A percentile compares a stretch with the other conserved stretches of the same genome.
These are phyloP conservation scores for Cerrena zonata DNA, from an alignment of 1,284 basidiomycete genomes.

Conservation along the genomic window DNA sequence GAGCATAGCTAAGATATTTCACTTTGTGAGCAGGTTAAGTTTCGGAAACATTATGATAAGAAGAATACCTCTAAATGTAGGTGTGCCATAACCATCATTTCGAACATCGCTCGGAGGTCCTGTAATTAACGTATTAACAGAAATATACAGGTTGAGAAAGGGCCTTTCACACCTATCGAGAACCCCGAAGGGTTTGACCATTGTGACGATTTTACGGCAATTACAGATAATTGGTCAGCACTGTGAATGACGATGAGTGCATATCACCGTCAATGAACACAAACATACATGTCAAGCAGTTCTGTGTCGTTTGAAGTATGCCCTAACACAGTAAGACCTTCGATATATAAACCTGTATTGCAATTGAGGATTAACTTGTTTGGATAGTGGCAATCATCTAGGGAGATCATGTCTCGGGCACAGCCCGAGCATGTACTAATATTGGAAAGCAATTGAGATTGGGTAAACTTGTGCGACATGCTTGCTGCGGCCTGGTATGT, in stretches of 20 bases:
- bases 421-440: no score
- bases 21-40: no score
- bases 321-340: slow-evolving; percentile 8
- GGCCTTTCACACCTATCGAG: not conserved
- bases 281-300: slow-evolving; percentile 5
- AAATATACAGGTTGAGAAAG: not conserved
- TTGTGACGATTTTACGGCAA: not conserved
- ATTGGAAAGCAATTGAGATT: no score
- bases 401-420: no score
- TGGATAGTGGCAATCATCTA: no score
- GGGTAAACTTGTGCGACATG: no score
- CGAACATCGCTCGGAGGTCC: not conserved
- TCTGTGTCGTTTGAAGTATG: slow-evolving; percentile 3
- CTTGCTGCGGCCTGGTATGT: no score
- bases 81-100: not conserved
- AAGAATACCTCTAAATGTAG: not conserved
- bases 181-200: slow-evolving; percentile 3
- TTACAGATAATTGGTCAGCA: not conserved
- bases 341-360: slow-evolving; percentile 8
- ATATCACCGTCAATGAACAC: not conserved
- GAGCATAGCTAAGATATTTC: no score
- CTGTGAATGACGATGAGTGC: not conserved
- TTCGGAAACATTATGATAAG: no score
- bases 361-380: no score
- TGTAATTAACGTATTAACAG: not conserved